Evolutionary conservation across 2,329 filamentous ascomycete species (phyloP).

Genomic region (Salinomyces thailandicus): DNA sequence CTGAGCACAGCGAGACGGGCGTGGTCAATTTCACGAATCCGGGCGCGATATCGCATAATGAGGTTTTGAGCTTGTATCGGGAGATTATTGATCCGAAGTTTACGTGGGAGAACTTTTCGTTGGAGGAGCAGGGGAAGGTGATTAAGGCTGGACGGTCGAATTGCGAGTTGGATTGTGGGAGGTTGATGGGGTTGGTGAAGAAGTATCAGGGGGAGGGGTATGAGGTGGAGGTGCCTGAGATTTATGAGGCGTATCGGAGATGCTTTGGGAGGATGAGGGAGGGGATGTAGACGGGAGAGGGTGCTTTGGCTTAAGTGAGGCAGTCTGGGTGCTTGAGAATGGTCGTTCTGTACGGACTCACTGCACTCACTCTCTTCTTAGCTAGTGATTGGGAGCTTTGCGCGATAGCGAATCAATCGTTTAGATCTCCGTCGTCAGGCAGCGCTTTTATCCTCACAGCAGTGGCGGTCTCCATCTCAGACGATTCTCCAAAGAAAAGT

Average conservation of each 20-base stretch:
- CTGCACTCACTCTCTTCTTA: too few relatives aligned
- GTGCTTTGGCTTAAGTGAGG: constrained; percentile 4
- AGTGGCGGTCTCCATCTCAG: too few relatives aligned
- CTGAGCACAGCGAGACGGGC: constrained; percentile 51
- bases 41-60: constrained; percentile 60
- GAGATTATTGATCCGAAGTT: constrained; percentile 52
- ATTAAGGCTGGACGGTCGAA: constrained; percentile 59
- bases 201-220: constrained; percentile 35
- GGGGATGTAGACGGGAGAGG: constrained; percentile 6
- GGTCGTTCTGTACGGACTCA: too few relatives aligned
- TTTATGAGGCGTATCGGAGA: constrained; percentile 50
- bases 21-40: constrained; percentile 64
- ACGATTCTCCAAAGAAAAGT: too few relatives aligned
- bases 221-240: constrained; percentile 47
- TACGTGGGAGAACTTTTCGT: constrained; percentile 54
- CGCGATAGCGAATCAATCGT: too few relatives aligned
- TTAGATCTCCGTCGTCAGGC: too few relatives aligned
- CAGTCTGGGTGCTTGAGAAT: too few relatives aligned
- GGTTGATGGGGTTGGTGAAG: constrained; percentile 49
- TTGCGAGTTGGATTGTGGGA: constrained; percentile 51
- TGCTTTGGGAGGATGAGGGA: constrained; percentile 52
- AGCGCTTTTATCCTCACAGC: too few relatives aligned
- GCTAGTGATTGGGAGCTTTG: too few relatives aligned
- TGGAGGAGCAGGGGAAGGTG: constrained; percentile 57
- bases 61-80: constrained; percentile 53